Base-by-base conservation (phyloP, 2,329 filamentous ascomycete species). In the Rutstroemia sp. region DNA sequence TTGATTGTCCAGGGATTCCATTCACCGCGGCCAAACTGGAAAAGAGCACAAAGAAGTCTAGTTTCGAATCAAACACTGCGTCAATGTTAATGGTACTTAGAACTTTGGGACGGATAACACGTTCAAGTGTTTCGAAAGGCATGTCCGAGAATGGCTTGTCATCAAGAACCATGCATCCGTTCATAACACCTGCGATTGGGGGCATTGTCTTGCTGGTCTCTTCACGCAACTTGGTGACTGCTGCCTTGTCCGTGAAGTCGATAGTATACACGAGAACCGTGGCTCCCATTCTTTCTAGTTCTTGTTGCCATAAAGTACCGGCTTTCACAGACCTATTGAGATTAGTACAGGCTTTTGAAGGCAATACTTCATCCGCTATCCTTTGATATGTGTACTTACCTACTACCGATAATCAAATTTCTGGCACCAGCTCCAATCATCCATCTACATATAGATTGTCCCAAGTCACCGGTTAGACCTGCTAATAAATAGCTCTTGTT, bases 1-100 rank as follows among this genome's bases (percentile, higher is more conserved):
- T 70, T 2, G 64, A 61, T 48, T 75, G 72, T 0, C 67, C 67
- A 0, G 58, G 61, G 12, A 67, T 69, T 0, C 73, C 73, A 1
- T 68, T 17, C 1, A 73, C 61, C 0, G 67, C 65, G 36, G 63
- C 60, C 21, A 69, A 53, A 0, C 72, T 75, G 0, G 72, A 73
- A 8, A 75, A 60, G 23, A 71, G 55, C n/a, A 76, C 59, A 60
- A 75, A 75, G 60, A 75, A 76, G 46, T 75, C 73, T n/a, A 74
- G 64, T 0, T 59, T 34, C 6, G 67, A 49, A 23, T 53, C 39
- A 51, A 74, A 71, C 1, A 70, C 10, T 3, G 66, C 60, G 44
- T 73, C 64, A 0, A 75, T 60, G 39, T 70, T 63, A 3, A 55
- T 55, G 1, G 61, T 63, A 4, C 72, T 72, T 1, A 66, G 56